Evolutionary conservation across 352 stramenopile genomes (phyloP).

Genomic region (Phytophthora citrophthora): DNA sequence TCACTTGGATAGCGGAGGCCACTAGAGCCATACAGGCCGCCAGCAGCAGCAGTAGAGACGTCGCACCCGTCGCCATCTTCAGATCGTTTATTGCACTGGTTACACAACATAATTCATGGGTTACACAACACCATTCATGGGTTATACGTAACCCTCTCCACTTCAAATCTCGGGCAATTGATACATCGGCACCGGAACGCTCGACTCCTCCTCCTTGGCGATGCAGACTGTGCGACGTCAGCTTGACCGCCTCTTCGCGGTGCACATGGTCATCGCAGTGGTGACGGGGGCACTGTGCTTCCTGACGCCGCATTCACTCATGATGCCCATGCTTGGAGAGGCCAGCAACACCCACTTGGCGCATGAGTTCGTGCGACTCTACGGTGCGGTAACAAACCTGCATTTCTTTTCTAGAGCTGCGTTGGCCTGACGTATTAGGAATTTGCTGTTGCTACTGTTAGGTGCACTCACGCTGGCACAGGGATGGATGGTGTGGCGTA

Average conservation of each 20-base stretch:
- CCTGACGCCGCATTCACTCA: constrained; percentile 81
- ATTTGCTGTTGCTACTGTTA: constrained; percentile 17
- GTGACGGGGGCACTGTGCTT: constrained; percentile 74
- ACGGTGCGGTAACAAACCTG: constrained; percentile 44
- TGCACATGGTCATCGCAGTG: constrained; percentile 75
- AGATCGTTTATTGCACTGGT: neutral
- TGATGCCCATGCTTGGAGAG: constrained; percentile 76
- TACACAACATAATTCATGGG: neutral
- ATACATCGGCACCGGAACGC: neutral
- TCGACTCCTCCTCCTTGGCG: neutral
- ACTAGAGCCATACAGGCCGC: constrained; percentile 2
- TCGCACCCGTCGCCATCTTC: neutral
- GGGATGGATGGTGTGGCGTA: constrained; percentile 88
- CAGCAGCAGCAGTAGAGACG: constrained; percentile 25
- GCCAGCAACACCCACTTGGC: constrained; percentile 83
- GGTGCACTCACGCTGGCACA: constrained; percentile 82
- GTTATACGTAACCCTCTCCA: neutral
- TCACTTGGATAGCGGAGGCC: constrained; percentile 52
- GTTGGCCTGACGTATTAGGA: neutral
- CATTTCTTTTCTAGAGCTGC: too few species aligned
- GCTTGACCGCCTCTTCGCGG: constrained; percentile 83
- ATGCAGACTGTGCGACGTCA: constrained; percentile 75
- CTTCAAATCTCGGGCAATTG: constrained; percentile 11
- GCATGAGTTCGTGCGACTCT: constrained; percentile 89
- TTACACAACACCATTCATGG: neutral